Evolutionary conservation across 768 basidiomycete genomes (phyloP), one percentile per base, ranked within the genome.

Genomic region (Boletus speciosus): DNA sequence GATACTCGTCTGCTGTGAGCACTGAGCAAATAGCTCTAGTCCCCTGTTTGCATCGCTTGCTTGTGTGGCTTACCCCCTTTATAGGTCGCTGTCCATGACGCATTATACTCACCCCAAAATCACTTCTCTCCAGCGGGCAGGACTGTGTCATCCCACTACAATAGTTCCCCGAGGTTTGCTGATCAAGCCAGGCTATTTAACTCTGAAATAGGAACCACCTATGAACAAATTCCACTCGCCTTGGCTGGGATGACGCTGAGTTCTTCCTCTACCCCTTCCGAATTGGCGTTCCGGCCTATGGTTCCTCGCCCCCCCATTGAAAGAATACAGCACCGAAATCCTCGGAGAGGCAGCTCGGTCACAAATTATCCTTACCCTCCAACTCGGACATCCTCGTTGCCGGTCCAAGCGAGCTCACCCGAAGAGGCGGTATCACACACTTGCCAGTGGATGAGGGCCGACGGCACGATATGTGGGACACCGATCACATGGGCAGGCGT

Each of bases 401-500:
- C 52, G 1, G 23, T 45, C 1, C 27, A 46, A 9, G 1, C 35
- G 0, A 4, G 8, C 25, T n/a, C 16, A 1, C 31, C 29, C 7
- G 16, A 9, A 12, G 19, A 44, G 6, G 12, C 3, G 14, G 10
- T 3, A 35, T 2, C 23, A 0, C 49, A 47, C 19, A 10, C 1
- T 1, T 66, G 66, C 19, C 5, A 29, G 2, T 68, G 64, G 64
- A 1, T 34, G 0, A 3, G 0, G 1, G 44, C 40, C 0, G 40
- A 61, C n/a, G 58, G 55, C 1, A 19, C 23, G 0, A 10, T 41
- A 8, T 66, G 64, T 32, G 19, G 23, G 0, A 35, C 0, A 1
- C 16, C 0, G 0, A 59, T 68, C 32, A 41, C 57, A 1, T 6
- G 4, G 6, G 0, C 8, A 19, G 10, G 0, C 0, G 11, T 59